Evolutionary conservation across 1,139 yeast species (phyloP), one percentile per base, ranked within the genome.

Genomic region (Saccharomyces hybrid): DNA sequence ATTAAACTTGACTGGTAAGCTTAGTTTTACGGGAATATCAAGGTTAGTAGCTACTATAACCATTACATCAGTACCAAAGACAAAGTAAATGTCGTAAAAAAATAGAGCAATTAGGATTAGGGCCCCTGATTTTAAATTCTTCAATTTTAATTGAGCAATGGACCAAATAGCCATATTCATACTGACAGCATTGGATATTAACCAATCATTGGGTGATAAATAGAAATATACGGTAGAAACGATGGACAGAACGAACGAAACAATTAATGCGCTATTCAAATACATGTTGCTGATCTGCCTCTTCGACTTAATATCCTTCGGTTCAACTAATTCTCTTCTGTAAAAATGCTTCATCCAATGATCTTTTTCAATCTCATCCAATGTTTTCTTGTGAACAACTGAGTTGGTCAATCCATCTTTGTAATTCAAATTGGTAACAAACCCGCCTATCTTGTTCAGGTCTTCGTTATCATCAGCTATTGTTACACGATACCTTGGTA

Each of bases 61-160:
- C 90, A 85, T 84, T 11, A 83, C 73, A 50, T 79, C 75, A 0
- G 87, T 78, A 3, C 78, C 80, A 67, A 83, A 85, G 1, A 84
- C 90, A 70, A 85, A 85, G 63, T 77, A 82, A 47, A 83, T 75
- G 64, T 85, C 90, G 67, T 84, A 85, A 44, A 79, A 57, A 62
- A 84, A 83, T 49, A 84, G 73, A 1, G 79, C 79, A 1, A 64
- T 55, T 27, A 85, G 69, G 49, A 83, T 64, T 13, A 79, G 61
- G 23, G 72, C 63, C 1, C 80, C 83, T 2, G 77, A 70, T 53
- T 71, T 73, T 64, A 83, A 78, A 93, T 72, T 63, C 44, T 61
- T 60, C 32, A 64, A 49, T 14, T 56, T 56, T 13, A 61, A 44
- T 41, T 56, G 57, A 11, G 61, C 55, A 14, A 63, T 61, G 6